A percentile compares a stretch with the other conserved stretches of the same genome.
Conservation (phyloP, 2,329 filamentous ascomycete genomes). For the Cyphellophora europaea region DNA sequence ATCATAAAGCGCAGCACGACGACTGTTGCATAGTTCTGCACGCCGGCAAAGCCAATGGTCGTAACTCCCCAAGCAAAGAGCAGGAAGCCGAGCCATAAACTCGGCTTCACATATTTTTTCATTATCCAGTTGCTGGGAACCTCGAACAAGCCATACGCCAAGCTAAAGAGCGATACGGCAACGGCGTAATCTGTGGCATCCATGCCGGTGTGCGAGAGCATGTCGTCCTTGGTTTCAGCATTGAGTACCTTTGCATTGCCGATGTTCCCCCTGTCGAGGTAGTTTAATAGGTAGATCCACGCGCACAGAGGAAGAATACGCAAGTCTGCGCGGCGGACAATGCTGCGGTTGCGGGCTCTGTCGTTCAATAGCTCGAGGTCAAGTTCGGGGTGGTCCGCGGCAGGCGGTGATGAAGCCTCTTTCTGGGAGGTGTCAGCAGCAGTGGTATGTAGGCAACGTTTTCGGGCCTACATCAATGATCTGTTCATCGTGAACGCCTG, state of each 20-base stretch:
- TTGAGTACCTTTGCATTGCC: conserved; percentile 61
- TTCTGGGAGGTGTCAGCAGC: too few relatives aligned
- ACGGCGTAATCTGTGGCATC: conserved; percentile 51
- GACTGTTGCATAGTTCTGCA: conserved; percentile 32
- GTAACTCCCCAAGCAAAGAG: conserved; percentile 41
- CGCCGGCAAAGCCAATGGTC: conserved; percentile 39
- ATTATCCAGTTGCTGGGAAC: conserved; percentile 42
- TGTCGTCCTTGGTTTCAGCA: conserved; percentile 48
- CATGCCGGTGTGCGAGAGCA: conserved; percentile 54
- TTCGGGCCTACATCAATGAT: too few relatives aligned
- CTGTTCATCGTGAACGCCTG: background rate
- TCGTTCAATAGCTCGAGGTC: conserved; percentile 1
- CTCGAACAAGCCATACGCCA: conserved; percentile 42
- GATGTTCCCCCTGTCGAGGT: conserved; percentile 60
- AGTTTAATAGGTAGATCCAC: conserved; percentile 57
- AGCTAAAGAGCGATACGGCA: conserved; percentile 38
- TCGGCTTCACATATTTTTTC: conserved; percentile 27
- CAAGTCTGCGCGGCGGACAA: conserved; percentile 33
- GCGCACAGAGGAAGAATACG: conserved; percentile 56
- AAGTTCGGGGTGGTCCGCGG: background rate
- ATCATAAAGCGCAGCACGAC: conserved; percentile 40
- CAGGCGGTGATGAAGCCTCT: too few relatives aligned
- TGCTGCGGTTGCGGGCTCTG: conserved; percentile 6
- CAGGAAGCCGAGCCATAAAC: conserved; percentile 39
- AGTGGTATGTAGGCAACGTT: too few relatives aligned